Percentiles rank a stretch among this genome's conserved stretches.
phyloP scores from a whole-genome alignment of 108 stramenopile species.

The Hondaea fermentalgiana region DNA sequence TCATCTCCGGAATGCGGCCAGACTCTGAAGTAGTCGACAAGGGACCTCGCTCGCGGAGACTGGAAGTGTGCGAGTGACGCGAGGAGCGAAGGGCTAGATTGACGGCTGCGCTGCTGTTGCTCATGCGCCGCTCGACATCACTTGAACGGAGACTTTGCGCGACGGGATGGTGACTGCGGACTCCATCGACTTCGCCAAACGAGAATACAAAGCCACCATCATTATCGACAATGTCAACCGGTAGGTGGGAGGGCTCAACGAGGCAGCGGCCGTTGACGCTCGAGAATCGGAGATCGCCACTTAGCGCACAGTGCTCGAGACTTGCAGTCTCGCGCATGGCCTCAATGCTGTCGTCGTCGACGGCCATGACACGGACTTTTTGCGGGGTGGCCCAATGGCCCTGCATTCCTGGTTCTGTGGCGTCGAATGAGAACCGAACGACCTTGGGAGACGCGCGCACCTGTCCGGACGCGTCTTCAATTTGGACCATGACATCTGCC shows the following conservation, averaged over 20 bases:
- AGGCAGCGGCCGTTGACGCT: background rate
- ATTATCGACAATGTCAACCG: background rate
- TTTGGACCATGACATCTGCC: slow-evolving; percentile 11
- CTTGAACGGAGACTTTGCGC: background rate
- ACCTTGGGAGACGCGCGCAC: background rate
- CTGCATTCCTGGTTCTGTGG: background rate
- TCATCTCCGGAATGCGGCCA: background rate
- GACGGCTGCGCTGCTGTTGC: background rate
- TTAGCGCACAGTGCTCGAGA: background rate
- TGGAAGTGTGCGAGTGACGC: background rate
- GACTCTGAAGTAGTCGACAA: too few relatives aligned
- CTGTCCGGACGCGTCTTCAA: background rate
- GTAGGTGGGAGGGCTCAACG: background rate
- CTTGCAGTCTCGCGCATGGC: background rate
- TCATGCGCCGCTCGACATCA: background rate
- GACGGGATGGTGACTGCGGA: background rate
- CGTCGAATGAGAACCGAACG: background rate
- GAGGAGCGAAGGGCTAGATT: background rate
- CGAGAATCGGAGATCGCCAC: background rate
- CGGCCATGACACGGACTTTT: background rate
- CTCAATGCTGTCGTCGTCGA: background rate
- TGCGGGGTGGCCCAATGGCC: background rate
- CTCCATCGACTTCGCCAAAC: background rate
- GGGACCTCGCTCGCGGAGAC: background rate
- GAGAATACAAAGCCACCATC: background rate